phyloP scores from a whole-genome alignment of 768 basidiomycete species.

The Nidularia sp. region DNA sequence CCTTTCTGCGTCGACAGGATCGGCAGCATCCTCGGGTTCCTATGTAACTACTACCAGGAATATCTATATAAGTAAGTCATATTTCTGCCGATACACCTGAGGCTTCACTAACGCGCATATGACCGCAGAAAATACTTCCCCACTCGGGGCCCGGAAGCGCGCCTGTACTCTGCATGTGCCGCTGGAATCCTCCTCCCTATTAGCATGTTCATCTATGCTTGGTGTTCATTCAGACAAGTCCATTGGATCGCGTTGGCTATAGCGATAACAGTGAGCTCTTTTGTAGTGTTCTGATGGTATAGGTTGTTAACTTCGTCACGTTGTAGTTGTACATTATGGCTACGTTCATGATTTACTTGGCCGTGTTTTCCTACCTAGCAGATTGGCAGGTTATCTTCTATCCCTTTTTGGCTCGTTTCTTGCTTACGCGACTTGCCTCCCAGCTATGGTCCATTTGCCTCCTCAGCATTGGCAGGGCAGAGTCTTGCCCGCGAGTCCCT shows the following conservation, averaged over 20 bases:
- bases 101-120: neutral
- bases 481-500: slow-evolving; percentile 46
- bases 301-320: neutral
- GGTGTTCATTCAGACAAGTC: slow-evolving; percentile 51
- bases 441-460: slow-evolving; percentile 59
- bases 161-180: slow-evolving; percentile 53
- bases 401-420: no score
- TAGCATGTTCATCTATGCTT: slow-evolving; percentile 73
- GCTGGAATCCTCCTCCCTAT: slow-evolving; percentile 50
- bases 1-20: slow-evolving; percentile 29
- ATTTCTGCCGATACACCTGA: neutral
- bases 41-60: slow-evolving; percentile 44
- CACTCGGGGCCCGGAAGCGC: slow-evolving; percentile 48
- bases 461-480: slow-evolving; percentile 66
- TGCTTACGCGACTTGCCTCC: no score
- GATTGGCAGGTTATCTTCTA: no score
- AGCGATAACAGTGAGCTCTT: slow-evolving; percentile 37
- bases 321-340: slow-evolving; percentile 45
- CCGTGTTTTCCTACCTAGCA: slow-evolving; percentile 30
- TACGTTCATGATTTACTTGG: slow-evolving; percentile 51
- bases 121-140: slow-evolving; percentile 24
- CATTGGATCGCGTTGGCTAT: slow-evolving; percentile 61
- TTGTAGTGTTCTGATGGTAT: neutral
- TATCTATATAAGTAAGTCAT: slow-evolving; percentile 42
- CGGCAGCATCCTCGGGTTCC: slow-evolving; percentile 48